These are phyloP conservation scores for Panaeolus cyanescens DNA, from an alignment of 768 basidiomycete genomes.

Conservation along the genomic window DNA sequence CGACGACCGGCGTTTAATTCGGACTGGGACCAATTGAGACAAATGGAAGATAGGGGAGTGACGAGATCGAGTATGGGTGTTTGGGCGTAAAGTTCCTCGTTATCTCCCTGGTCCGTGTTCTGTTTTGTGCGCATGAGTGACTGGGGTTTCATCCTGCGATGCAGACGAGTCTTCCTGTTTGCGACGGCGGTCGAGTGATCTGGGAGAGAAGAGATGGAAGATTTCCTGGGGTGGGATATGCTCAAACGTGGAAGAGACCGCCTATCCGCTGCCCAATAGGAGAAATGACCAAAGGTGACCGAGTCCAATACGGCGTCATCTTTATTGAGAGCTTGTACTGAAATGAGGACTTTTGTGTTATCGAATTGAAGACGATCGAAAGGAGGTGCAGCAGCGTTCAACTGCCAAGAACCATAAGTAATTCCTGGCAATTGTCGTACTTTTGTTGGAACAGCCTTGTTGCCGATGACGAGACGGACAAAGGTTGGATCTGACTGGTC, in stretches of 20 bases:
- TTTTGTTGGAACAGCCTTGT: constrained; percentile 65
- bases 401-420: constrained; percentile 60
- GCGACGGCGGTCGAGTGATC: constrained; percentile 28
- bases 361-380: constrained; percentile 43
- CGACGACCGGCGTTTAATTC: constrained; percentile 75
- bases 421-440: constrained; percentile 55
- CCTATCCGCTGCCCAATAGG: constrained; percentile 54
- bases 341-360: constrained; percentile 50
- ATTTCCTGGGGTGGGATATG: not conserved
- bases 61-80: constrained; percentile 63
- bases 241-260: constrained; percentile 14
- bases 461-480: constrained; percentile 75
- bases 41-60: constrained; percentile 57
- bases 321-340: constrained; percentile 63
- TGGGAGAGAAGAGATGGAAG: constrained; percentile 41
- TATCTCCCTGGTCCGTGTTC: constrained; percentile 28
- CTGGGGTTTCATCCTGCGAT: constrained; percentile 45
- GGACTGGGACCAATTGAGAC: constrained; percentile 58
- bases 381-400: constrained; percentile 62
- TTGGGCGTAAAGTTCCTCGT: constrained; percentile 48
- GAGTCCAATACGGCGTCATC: constrained; percentile 60
- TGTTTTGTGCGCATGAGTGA: constrained; percentile 46
- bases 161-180: constrained; percentile 36
- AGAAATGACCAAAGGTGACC: constrained; percentile 72
- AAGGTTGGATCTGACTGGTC: constrained; percentile 53